phyloP scores from a whole-genome alignment of 352 stramenopile genomes.

The Pythium chondricola region DNA sequence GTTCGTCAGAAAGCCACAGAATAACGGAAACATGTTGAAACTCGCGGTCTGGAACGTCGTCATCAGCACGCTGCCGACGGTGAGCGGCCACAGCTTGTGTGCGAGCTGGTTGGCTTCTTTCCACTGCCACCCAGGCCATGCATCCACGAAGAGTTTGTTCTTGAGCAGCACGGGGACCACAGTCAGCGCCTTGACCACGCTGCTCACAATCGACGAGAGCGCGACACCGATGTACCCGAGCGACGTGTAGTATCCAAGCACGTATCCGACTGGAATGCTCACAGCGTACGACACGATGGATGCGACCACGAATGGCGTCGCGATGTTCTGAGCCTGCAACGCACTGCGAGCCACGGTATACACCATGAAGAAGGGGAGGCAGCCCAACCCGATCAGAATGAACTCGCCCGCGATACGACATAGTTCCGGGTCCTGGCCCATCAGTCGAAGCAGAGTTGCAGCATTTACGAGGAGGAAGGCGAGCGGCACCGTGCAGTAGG shows the following conservation, averaged over 20 bases:
- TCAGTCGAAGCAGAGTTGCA: conserved; percentile 12
- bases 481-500: conserved; percentile 15
- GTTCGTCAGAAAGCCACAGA: conserved; percentile 51
- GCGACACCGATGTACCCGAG: conserved; percentile 33
- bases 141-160: conserved; percentile 20
- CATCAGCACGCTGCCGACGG: conserved; percentile 43
- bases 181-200: conserved; percentile 24
- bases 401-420: conserved; percentile 19
- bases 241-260: conserved; percentile 33
- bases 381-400: conserved; percentile 15
- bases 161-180: conserved; percentile 23
- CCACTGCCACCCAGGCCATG: conserved; percentile 29
- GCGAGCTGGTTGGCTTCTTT: conserved; percentile 13
- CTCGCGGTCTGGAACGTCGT: conserved; percentile 39
- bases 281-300: conserved; percentile 19
- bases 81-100: conserved; percentile 12
- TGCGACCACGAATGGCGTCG: conserved; percentile 22
- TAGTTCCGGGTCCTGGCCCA: conserved; percentile 32
- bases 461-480: conserved; percentile 16
- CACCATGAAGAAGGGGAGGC: conserved; percentile 22
- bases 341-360: conserved; percentile 30
- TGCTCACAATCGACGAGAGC: conserved; percentile 23
- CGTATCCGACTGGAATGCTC: conserved; percentile 21
- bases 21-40: conserved; percentile 36
- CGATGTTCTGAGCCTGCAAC: conserved; percentile 42